Conservation (phyloP, 306 rosid genomes). For the Crataegus laevigata region DNA sequence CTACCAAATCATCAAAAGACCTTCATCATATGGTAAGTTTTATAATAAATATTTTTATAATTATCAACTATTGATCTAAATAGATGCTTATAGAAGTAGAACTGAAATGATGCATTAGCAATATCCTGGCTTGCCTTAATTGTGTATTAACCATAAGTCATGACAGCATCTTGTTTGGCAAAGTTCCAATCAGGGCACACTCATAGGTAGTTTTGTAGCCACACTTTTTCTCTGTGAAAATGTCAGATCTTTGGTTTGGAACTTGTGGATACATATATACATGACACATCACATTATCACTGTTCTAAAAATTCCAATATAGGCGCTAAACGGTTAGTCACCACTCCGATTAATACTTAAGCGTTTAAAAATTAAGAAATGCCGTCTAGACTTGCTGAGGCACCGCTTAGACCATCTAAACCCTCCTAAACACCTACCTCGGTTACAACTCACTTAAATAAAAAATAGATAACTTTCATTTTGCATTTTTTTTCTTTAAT, state of each 20-base stretch:
- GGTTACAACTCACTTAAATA: too few relatives aligned
- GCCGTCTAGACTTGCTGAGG: too few relatives aligned
- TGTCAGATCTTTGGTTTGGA: background rate
- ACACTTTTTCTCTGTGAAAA: background rate
- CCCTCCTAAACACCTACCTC: too few relatives aligned
- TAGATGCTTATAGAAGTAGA: background rate
- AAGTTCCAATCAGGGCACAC: background rate
- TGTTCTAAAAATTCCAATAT: too few relatives aligned
- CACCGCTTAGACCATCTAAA: too few relatives aligned
- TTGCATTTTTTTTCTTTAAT: too few relatives aligned
- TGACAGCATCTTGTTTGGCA: background rate
- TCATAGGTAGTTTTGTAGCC: background rate
- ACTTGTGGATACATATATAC: background rate
- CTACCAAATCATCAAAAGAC: conserved; percentile 21
- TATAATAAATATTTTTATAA: background rate
- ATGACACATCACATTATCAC: background rate
- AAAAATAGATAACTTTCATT: too few relatives aligned
- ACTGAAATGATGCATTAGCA: background rate
- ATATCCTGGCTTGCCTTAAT: background rate
- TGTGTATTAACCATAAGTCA: background rate
- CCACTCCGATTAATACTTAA: too few relatives aligned
- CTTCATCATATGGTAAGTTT: conserved; percentile 34
- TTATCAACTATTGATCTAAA: background rate
- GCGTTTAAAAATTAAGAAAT: too few relatives aligned
- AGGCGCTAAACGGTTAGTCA: too few relatives aligned